Evolutionary conservation across 2,329 filamentous ascomycete genomes (phyloP), one percentile per base, ranked within the genome.

Genomic region (Zymoseptoria pseudotritici): DNA sequence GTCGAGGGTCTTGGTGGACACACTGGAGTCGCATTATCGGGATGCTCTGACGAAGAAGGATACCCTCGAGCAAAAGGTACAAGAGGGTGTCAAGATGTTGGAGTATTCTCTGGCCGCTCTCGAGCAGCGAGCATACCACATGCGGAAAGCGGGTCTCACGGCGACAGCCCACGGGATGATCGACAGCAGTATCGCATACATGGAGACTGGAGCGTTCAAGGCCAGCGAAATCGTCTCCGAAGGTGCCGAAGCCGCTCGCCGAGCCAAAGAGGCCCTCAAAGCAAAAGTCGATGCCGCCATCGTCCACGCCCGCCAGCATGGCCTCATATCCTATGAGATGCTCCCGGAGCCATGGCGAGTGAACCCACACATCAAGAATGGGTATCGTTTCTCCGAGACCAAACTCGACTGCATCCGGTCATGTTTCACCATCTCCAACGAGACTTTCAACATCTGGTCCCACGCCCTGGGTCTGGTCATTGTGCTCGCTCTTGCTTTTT

Each of bases 381-480:
- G 94, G 19, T 99, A 99, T 74, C 92, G 94, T 56, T 99, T 99
- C 79, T 89, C 86, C 62, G 90, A 96, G 70, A 91, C 90, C 61
- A 96, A 96, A 74, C 79, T 93, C 58, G 93, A 93, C 67, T 97
- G 93, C 73, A 80, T 97, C 56, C 83, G 84, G 56, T 96, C 91
- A 21, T 85, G 90, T 63, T 71, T 73, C 61, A 92, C 85, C 63
- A 79, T 94, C 60, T 95, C 90, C 65, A 99, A 99, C 76, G 94
- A 99, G 77, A 84, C 88, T 50, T 87, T 97, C 79, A 99, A 99
- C 76, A 99, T 99, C 71, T 99, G 94, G 94, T 93, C 92, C 1
- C 94, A 99, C 73, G 85, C 88, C 11, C 82, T 99, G 29, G 94
- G 94, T 19, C 82, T 97, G n/a, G 71, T 97, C 31, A 80, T 97